These are phyloP conservation scores for Podospora fimiseda DNA, from an alignment of 495 filamentous ascomycete genomes.

Conservation along the genomic window DNA sequence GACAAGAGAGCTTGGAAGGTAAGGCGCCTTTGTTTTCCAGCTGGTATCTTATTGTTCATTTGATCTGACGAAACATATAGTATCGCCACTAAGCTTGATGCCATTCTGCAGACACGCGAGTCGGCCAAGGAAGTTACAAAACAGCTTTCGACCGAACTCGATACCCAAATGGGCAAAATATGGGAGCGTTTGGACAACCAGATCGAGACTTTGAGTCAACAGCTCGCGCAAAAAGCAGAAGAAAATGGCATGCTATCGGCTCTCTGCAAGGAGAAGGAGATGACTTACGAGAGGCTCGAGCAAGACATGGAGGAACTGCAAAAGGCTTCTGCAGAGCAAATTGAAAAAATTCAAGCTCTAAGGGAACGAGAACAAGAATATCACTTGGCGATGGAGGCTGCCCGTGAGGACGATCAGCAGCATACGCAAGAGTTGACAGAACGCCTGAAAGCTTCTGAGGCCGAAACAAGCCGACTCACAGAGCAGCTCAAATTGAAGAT, in stretches of 20 bases:
- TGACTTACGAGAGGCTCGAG: constrained; percentile 6
- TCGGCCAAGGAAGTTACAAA: constrained; percentile 1
- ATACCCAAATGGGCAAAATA: constrained; percentile 10
- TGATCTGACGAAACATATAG: constrained; percentile 9
- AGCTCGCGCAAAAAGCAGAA: constrained; percentile 15
- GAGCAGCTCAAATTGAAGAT: constrained; percentile 11
- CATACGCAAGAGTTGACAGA: neutral
- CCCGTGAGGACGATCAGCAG: constrained; percentile 6
- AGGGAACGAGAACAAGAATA: constrained; percentile 5
- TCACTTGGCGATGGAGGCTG: constrained; percentile 6
- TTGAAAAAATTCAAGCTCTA: constrained; percentile 13
- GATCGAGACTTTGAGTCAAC: constrained; percentile 13
- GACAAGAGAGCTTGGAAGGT: constrained; percentile 6
- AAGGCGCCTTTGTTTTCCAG: neutral
- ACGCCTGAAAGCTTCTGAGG: neutral
- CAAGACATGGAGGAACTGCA: constrained; percentile 7
- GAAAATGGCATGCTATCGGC: constrained; percentile 19
- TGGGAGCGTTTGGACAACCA: constrained; percentile 15
- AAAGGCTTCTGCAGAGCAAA: constrained; percentile 5
- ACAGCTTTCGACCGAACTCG: constrained; percentile 11
- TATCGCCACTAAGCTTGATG: constrained; percentile 13
- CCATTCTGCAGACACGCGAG: constrained; percentile 8
- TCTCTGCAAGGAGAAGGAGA: constrained; percentile 15
- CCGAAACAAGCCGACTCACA: constrained; percentile 4
- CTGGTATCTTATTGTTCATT: neutral